A percentile compares a stretch with the other conserved stretches of the same genome.
Conservation (phyloP, 2,329 filamentous ascomycete genomes). For the Fusarium verticillioides region DNA sequence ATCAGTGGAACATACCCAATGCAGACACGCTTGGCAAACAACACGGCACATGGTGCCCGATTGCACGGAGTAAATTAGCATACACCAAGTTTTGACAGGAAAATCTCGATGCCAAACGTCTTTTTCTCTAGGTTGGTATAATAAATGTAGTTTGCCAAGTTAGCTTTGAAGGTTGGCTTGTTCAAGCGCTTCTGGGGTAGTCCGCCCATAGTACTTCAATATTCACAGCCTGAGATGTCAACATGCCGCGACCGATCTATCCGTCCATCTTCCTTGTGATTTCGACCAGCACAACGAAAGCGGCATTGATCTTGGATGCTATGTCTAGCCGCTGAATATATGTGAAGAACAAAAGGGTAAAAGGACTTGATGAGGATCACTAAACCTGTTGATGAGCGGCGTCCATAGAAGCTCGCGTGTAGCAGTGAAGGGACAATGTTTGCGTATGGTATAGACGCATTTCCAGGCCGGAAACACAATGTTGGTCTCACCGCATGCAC, state of each 20-base stretch:
- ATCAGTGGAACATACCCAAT: neutral
- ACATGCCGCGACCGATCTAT: neutral
- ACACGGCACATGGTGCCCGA: neutral
- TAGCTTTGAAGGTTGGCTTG: neutral
- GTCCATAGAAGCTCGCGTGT: neutral
- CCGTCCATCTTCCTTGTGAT: neutral
- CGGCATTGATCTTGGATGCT: no score
- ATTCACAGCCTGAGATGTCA: neutral
- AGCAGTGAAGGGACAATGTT: neutral
- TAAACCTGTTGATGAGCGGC: neutral
- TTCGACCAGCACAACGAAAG: neutral
- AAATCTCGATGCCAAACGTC: neutral
- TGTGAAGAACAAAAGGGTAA: accelerated
- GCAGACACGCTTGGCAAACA: neutral
- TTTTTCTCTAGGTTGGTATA: neutral
- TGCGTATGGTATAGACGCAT: neutral
- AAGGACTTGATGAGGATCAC: neutral
- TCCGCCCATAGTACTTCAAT: neutral
- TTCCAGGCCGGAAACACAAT: accelerated
- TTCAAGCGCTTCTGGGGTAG: neutral
- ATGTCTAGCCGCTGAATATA: neutral
- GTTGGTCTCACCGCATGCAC: accelerated
- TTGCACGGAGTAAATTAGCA: neutral
- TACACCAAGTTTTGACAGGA: neutral
- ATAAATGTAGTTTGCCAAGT: neutral